Conservation (phyloP, 768 basidiomycete species). For the Naematelia encephala region DNA sequence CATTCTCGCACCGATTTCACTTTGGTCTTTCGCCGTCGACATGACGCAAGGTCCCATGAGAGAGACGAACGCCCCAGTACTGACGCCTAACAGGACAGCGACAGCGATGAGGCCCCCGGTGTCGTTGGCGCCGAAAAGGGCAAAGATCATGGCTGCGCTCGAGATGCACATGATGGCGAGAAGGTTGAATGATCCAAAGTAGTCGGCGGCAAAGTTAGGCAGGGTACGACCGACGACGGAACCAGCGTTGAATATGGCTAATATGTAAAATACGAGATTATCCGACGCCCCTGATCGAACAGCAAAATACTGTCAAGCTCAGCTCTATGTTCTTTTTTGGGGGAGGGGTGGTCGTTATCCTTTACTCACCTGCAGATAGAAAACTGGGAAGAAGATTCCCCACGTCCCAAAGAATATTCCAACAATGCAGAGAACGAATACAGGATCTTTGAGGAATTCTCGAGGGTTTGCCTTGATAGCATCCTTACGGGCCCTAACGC, state of each 20-base stretch:
- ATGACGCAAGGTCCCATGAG: slow-evolving; percentile 36
- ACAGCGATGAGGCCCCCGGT: slow-evolving; percentile 38
- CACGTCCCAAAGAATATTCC: slow-evolving; percentile 20
- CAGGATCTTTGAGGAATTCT: slow-evolving; percentile 10
- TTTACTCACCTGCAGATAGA: slow-evolving; percentile 21
- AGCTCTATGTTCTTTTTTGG: no score
- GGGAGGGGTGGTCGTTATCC: no score
- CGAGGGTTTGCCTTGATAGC: no score
- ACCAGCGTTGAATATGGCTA: slow-evolving; percentile 2
- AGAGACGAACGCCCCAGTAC: slow-evolving; percentile 36
- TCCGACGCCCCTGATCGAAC: slow-evolving; percentile 7
- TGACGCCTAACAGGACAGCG: slow-evolving; percentile 41
- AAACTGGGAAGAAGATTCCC: slow-evolving; percentile 33
- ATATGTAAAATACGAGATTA: slow-evolving; percentile 11
- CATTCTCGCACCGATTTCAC: slow-evolving; percentile 39
- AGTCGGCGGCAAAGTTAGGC: background rate
- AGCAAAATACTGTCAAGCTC: no score
- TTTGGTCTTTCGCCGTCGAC: slow-evolving; percentile 27
- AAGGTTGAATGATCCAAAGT: background rate
- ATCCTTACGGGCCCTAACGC: no score
- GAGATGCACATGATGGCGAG: slow-evolving; percentile 14
- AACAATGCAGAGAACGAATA: slow-evolving; percentile 14
- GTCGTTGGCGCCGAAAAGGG: slow-evolving; percentile 26
- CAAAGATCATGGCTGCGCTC: slow-evolving; percentile 30
- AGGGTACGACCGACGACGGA: background rate